Percentiles rank a stretch among this genome's conserved stretches.
Evolutionary conservation across 1,284 basidiomycete species (phyloP).

Genomic region (Fomitopsis betulina): DNA sequence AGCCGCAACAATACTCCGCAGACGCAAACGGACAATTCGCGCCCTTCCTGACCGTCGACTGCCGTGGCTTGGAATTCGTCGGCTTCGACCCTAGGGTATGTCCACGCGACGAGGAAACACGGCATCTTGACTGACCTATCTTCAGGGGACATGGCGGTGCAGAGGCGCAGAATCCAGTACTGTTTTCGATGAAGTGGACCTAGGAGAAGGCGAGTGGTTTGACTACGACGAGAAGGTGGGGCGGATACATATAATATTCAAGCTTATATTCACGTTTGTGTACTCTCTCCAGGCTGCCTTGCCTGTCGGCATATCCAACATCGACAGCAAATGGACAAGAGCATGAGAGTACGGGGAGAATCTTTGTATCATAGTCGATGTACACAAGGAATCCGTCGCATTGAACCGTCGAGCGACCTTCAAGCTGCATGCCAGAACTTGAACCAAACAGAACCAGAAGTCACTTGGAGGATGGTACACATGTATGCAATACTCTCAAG

Average conservation of each 20-base stretch:
- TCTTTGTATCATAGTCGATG: not conserved
- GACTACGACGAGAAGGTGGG: constrained; percentile 80
- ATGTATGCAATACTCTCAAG: not conserved
- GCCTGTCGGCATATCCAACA: constrained; percentile 60
- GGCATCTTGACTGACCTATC: constrained; percentile 8
- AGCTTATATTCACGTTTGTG: not conserved
- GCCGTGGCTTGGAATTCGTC: constrained; percentile 73
- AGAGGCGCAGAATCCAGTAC: constrained; percentile 49
- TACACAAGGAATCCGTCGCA: not conserved
- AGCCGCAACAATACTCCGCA: constrained; percentile 50
- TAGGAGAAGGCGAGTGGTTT: constrained; percentile 66
- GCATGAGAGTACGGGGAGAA: constrained; percentile 33
- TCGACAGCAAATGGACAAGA: constrained; percentile 61
- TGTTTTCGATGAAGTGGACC: constrained; percentile 57
- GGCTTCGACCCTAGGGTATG: constrained; percentile 62
- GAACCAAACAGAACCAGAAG: not conserved
- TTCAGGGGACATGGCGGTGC: constrained; percentile 69
- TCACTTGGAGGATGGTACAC: not conserved
- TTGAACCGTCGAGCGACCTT: too few relatives aligned
- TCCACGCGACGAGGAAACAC: not conserved
- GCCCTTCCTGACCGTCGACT: constrained; percentile 65
- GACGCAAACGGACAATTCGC: constrained; percentile 55
- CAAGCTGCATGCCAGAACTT: not conserved
- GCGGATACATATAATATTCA: not conserved
- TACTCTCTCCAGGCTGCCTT: constrained; percentile 42